Evolutionary conservation across 164 flowering plant species (phyloP), one percentile per base, ranked within the genome.

Genomic region (Liriodendron chinense): DNA sequence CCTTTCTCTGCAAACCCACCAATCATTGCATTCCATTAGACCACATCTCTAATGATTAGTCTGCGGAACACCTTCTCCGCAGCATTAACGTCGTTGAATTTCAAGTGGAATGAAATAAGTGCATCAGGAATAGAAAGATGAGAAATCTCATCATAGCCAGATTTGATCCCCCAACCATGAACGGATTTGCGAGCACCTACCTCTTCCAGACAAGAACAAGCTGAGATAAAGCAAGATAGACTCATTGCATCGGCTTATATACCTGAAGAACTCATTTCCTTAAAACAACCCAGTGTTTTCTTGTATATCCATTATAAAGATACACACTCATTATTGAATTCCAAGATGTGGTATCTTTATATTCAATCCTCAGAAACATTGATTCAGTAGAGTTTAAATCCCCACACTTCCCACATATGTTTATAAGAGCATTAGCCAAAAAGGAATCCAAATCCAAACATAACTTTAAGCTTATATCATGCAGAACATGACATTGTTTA

Each of bases 331-430:
- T 79, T 47, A 87, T 77, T 1, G 87, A 80, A 75, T 85, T 84
- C 87, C 88, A 83, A 13, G 87, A 74, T 25, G 80, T 73, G n/a
- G n/a, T n/a, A n/a, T n/a, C n/a, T n/a, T n/a, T n/a, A n/a, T n/a
- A n/a, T n/a, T n/a, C n/a, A n/a, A n/a, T n/a, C n/a, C n/a, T n/a
- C n/a, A n/a, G n/a, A n/a, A n/a, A n/a, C n/a, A n/a, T n/a, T n/a
- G n/a, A n/a, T n/a, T n/a, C n/a, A n/a, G n/a, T n/a, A n/a, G n/a
- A n/a, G n/a, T n/a, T n/a, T n/a, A n/a, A n/a, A n/a, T n/a, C n/a
- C n/a, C n/a, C n/a, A n/a, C n/a, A n/a, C 74, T 86, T 89, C n/a
- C 83, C 84, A 80, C 88, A 88, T 91, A 89, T 87, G 77, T 90
- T 87, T 43, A 88, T 75, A 1, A 91, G 83, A 80, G 95, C 79